A percentile compares a stretch with the other conserved stretches of the same genome.
These are phyloP conservation scores for Curvularia spicifera DNA, from an alignment of 2,329 filamentous ascomycete genomes.

Conservation along the genomic window DNA sequence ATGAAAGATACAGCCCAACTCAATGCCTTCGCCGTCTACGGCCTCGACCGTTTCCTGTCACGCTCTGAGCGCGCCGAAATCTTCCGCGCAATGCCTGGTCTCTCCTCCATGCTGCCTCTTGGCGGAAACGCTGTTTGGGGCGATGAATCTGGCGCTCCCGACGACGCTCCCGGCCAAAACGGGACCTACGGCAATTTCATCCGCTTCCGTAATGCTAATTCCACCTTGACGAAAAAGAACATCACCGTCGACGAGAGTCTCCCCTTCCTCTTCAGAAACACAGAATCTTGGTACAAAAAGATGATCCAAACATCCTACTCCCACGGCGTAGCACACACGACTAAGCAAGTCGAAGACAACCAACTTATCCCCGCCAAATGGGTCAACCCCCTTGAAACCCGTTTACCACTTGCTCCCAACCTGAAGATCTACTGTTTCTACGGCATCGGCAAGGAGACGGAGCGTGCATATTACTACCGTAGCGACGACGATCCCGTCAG, in stretches of 20 bases:
- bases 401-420: constrained; percentile 83
- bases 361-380: constrained; percentile 70
- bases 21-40: constrained; percentile 95
- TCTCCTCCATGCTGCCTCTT: constrained; percentile 94
- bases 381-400: constrained; percentile 92
- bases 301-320: constrained; percentile 80
- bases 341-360: constrained; percentile 75
- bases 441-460: constrained; percentile 90
- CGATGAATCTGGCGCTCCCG: constrained; percentile 83
- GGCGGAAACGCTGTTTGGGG: constrained; percentile 97
- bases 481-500: constrained; percentile 70
- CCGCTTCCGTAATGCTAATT: constrained; percentile 75
- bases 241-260: constrained; percentile 81
- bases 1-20: constrained; percentile 98
- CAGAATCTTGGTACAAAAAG: constrained; percentile 84
- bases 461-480: constrained; percentile 91
- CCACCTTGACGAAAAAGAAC: constrained; percentile 63
- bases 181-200: constrained; percentile 80
- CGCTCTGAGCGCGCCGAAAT: constrained; percentile 90
- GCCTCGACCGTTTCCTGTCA: constrained; percentile 92
- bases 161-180: constrained; percentile 77
- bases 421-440: constrained; percentile 99
- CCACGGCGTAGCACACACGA: constrained; percentile 82
- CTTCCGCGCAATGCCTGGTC: constrained; percentile 95
- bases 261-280: constrained; percentile 76